phyloP scores from a whole-genome alignment of 371 early-diverging fungal genomes.

The Mucor mucedo region DNA sequence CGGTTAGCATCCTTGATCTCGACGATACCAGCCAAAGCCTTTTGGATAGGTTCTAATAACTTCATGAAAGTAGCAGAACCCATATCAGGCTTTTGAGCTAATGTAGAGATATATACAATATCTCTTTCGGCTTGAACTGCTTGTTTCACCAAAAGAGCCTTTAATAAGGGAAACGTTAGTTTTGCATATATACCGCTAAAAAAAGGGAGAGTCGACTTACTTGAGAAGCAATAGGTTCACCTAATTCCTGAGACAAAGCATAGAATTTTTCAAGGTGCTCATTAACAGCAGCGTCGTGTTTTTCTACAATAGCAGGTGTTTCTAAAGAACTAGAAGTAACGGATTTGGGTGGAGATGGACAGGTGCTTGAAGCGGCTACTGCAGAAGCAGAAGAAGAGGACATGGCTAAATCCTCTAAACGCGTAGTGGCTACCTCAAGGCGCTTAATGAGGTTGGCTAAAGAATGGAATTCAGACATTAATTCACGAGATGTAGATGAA shows the following conservation, averaged over 20 bases:
- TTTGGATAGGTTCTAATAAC: conserved; percentile 76
- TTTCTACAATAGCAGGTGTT: conserved; percentile 61
- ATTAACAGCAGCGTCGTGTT: conserved; percentile 72
- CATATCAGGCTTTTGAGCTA: conserved; percentile 80
- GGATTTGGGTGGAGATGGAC: conserved; percentile 51
- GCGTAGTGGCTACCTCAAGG: conserved; percentile 84
- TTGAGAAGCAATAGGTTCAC: conserved; percentile 79
- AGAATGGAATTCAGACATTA: conserved; percentile 69
- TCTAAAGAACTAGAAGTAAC: conserved; percentile 30
- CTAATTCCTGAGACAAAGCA: conserved; percentile 63
- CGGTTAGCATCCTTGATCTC: conserved; percentile 81
- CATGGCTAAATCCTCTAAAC: conserved; percentile 82
- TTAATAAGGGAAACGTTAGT: background rate
- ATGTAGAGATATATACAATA: conserved; percentile 74
- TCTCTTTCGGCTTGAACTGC: conserved; percentile 74
- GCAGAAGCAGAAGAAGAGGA: conserved; percentile 60
- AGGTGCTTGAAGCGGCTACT: conserved; percentile 39
- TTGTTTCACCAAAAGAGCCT: conserved; percentile 52
- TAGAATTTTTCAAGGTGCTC: conserved; percentile 59
- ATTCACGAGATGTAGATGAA: conserved; percentile 3
- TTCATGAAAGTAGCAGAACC: conserved; percentile 56
- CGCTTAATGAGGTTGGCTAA: conserved; percentile 79
- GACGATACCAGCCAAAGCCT: conserved; percentile 66
- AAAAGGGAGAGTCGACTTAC: conserved; percentile 39
- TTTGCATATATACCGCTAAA: background rate